Base-by-base conservation (phyloP, 2,329 filamentous ascomycete genomes). In the Penicillium occitanis region DNA sequence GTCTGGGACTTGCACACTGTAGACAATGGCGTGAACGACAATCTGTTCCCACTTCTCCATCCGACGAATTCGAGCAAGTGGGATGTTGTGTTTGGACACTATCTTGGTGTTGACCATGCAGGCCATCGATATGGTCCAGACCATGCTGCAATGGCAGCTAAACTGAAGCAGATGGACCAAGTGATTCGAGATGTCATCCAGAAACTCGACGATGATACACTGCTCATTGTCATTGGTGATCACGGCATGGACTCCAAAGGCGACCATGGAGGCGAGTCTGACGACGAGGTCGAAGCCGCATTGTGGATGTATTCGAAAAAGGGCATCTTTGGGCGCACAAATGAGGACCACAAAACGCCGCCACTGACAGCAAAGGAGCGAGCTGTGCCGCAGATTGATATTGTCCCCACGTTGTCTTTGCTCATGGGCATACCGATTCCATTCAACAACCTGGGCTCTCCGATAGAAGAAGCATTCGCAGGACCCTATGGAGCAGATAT, bases 231-330 rank as follows among this genome's bases (percentile, higher is more conserved):
- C 14, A 96, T 99, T 92, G 95, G 95, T n/a, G 95, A 99, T 76
- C 95, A 99, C 75, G 95, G 95, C 11, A 99, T 99, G 95, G 95
- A 99, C 77, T 83, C 87, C 68, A 98, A 99, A 80, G 95, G 95
- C 19, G 95, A 99, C 71, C 95, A 99, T 74, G 95, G 95, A n/a
- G 95, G 95, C 64, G 95, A 99, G 81, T 97, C 94, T 37, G 92
- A 97, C 71, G 93, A 98, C 69, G 95, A 99, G 77, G 87, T 99
- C 6, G 89, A 99, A 77, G 93, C 95, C 65, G 93, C 95, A 1
- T 79, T 99, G 57, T 99, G 95, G 94, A 96, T 99, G 93, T 99
- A 98, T 77, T 96, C 95, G 1, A 96, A 93, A 77, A 89, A 87
- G 71, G 88, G 88, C 0, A 78, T 91, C 10, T 99, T 99, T 77